Evolutionary conservation across 78 protist species (phyloP), one percentile per base, ranked within the genome.

Genomic region (Dictyostelium citrinum): DNA sequence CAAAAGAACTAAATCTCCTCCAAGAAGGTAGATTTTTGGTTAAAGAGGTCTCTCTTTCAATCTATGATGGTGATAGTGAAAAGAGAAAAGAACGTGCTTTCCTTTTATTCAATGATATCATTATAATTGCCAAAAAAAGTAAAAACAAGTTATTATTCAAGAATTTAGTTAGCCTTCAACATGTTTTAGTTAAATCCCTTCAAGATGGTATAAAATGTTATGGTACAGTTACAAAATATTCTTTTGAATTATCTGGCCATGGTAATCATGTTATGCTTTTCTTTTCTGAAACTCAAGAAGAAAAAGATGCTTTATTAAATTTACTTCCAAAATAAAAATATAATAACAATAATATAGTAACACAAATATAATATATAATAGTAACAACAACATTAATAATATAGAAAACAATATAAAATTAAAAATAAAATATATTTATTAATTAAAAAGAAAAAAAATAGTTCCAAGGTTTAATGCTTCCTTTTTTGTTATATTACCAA

Each of bases 221-320:
- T 79, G 93, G 93, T n/a, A 88, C 93, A 17, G 46, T 88, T 2
- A 78, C 93, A 27, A 88, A 88, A 72, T 31, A 78, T 67, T 35
- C 93, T 1, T 88, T 88, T 67, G 93, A 88, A 78, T n/a, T 88
- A n/a, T 41, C 9, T 45, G 93, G 93, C 37, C 85, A 78, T 46
- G 80, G 81, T n/a, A 45, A 76, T 45, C 78, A 76, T n/a, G 55
- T 88, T 24, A 51, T 88, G 35, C 67, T 88, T 76, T 88, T 88
- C 58, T 88, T 88, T 76, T 17, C 67, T n/a, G 91, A 84, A 12
- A 29, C 70, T 14, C 82, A 45, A 51, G 93, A 88, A 20, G 86
- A 88, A 46, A 88, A 88, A 68, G 93, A 88, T 14, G 81, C 49
- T 37, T 78, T 88, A 64, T 79, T 78, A 33, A 83, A 5, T 33